Conservation (phyloP, 352 stramenopile species). For the Thalassiosira hispida region DNA sequence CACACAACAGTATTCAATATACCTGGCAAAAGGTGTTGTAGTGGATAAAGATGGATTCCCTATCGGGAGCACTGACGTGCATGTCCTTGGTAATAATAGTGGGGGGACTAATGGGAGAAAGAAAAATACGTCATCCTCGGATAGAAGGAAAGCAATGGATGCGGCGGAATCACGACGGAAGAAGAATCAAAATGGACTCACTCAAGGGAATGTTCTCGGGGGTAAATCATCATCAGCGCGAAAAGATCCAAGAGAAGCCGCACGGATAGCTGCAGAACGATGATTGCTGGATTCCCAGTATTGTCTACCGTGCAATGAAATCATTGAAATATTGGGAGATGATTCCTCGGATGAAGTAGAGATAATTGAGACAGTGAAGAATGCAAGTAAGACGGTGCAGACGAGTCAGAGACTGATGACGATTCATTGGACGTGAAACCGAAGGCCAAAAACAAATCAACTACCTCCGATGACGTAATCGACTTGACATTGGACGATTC, state of each 20-base stretch:
- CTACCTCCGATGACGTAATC: neutral
- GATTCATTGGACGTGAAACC: constrained; percentile 9
- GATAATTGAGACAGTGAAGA: neutral
- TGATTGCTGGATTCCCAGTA: constrained; percentile 44
- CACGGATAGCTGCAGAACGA: constrained; percentile 46
- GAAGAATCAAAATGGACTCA: constrained; percentile 19
- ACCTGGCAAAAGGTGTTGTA: constrained; percentile 42
- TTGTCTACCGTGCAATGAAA: constrained; percentile 54
- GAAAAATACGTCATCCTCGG: constrained; percentile 2
- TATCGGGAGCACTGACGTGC: constrained; percentile 30
- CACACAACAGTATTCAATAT: constrained; percentile 45
- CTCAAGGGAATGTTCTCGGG: constrained; percentile 12
- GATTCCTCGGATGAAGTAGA: constrained; percentile 32
- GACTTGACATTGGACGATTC: constrained; percentile 26
- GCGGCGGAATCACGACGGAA: constrained; percentile 17
- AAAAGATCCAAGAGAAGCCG: constrained; percentile 38
- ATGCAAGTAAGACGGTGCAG: neutral
- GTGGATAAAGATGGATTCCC: constrained; percentile 45
- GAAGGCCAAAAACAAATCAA: neutral
- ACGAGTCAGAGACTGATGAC: constrained; percentile 2
- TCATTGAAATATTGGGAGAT: constrained; percentile 57
- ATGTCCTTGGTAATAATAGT: constrained; percentile 13
- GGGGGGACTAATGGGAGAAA: neutral
- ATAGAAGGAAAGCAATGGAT: constrained; percentile 4
- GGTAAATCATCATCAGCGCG: neutral